Evolutionary conservation across 225 moss, liverwort and hornwort genomes (phyloP).

Genomic region (Pseudisothecium myosuroides): DNA sequence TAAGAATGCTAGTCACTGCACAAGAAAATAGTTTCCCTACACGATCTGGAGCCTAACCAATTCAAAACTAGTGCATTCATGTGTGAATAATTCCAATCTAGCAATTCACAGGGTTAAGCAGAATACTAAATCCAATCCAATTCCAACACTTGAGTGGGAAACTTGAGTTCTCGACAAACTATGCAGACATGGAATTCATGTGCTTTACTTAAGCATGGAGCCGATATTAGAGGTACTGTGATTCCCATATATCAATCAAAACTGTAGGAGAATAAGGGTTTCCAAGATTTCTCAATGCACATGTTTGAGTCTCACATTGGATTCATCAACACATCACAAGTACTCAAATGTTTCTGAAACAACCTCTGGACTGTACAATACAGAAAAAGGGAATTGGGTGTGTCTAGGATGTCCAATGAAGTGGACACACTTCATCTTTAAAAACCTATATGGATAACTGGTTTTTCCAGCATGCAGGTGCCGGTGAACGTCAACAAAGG

Average conservation of each 20-base stretch:
- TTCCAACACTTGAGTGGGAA: neutral
- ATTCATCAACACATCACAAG: neutral
- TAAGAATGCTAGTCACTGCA: neutral
- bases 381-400: neutral
- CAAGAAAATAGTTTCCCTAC: neutral
- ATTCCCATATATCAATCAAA: neutral
- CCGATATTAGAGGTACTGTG: neutral
- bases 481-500: constrained; percentile 80
- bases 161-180: neutral
- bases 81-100: neutral
- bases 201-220: neutral
- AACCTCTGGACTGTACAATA: neutral
- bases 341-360: neutral
- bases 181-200: neutral
- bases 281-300: neutral
- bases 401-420: neutral
- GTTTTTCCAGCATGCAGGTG: constrained; percentile 66
- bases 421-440: neutral
- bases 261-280: neutral
- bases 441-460: constrained; percentile 20
- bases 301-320: neutral
- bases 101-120: neutral
- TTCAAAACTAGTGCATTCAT: neutral
- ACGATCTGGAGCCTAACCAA: neutral
- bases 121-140: neutral